Conservation (phyloP, 352 stramenopile genomes). For the Pythium coloratum region DNA sequence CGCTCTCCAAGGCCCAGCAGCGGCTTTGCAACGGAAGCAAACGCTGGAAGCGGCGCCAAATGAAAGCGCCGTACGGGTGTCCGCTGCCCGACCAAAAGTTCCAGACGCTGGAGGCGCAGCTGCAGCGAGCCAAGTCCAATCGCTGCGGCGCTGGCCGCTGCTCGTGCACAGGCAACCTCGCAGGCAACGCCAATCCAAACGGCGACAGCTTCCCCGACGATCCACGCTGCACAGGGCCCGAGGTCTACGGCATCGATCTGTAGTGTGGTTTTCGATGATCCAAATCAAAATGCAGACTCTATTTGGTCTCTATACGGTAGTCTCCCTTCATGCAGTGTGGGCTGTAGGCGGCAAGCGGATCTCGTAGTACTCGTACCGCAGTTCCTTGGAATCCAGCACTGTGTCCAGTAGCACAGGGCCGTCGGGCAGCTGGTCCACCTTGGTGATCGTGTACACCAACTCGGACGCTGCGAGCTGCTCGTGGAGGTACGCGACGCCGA, state of each 20-base stretch:
- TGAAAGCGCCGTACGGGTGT: slow-evolving; percentile 73
- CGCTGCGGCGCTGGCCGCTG: slow-evolving; percentile 68
- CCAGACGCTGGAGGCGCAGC: slow-evolving; percentile 56
- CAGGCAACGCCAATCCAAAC: slow-evolving; percentile 75
- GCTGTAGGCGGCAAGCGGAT: slow-evolving; percentile 45
- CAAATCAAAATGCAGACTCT: slow-evolving; percentile 1
- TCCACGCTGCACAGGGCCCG: slow-evolving; percentile 56
- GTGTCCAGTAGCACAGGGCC: slow-evolving; percentile 70
- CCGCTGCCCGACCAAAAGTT: slow-evolving; percentile 47
- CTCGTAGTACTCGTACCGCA: slow-evolving; percentile 89
- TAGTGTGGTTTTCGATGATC: background rate
- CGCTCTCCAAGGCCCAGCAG: slow-evolving; percentile 60
- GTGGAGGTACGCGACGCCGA: slow-evolving; percentile 76
- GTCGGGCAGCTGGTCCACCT: slow-evolving; percentile 56
- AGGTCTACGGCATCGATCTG: slow-evolving; percentile 56
- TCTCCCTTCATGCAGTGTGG: background rate
- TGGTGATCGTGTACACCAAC: slow-evolving; percentile 70
- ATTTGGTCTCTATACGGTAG: too few relatives aligned
- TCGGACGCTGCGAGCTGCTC: slow-evolving; percentile 59
- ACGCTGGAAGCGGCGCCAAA: slow-evolving; percentile 62
- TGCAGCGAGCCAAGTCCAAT: slow-evolving; percentile 73
- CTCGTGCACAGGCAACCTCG: slow-evolving; percentile 60
- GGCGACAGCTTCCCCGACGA: slow-evolving; percentile 73
- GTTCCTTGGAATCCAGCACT: slow-evolving; percentile 67
- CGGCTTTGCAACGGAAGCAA: slow-evolving; percentile 48